Evolutionary conservation across 2,329 filamentous ascomycete genomes (phyloP), one percentile per base, ranked within the genome.

Genomic region (Epichloe typhina): DNA sequence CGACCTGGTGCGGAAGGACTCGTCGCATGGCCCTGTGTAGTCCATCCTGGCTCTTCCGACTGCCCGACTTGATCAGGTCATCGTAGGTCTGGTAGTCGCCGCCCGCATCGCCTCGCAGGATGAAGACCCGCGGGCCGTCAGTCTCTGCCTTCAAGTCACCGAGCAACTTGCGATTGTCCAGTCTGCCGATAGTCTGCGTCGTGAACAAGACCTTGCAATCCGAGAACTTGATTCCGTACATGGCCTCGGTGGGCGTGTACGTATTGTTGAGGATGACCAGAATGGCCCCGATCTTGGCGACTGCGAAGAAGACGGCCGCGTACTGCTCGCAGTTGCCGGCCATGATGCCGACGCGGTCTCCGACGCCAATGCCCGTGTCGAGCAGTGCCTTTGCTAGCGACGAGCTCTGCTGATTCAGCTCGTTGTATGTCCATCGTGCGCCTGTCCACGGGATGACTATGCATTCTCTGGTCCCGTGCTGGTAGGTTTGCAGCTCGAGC

Each of bases 191-290:
- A 13, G 66, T 74, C 46, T 78, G 77, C 6, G 83, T 86, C 7
- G 84, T 85, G 66, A 90, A 89, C 40, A 90, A 72, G 3, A 89
- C 64, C 58, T 80, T 84, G 67, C 82, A 88, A 56, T 79, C 84
- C 15, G 83, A 81, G 60, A 88, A 86, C 50, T 76, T 75, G 31
- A 90, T 65, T 9, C 83, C 86, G 64, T 85, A 84, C 62, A 81
- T 75, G 46, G 84, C 80, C 66, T 90, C 86, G 1, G 76, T 78
- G 2, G 82, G 74, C 1, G 86, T 90, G 62, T 90, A 90, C 0
- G 85, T 90, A 67, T 88, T 90, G 69, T 90, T 90, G 56, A 90
- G 70, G 43, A 89, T 87, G 31, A 89, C 85, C 49, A 89, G 71
- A 44, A 84, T 80, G 45, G 77, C 81, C 9, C 83, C 82, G 17